A percentile compares a stretch with the other conserved stretches of the same genome.
Conservation (phyloP, 1,139 yeast species). For the Kodamaea suecica region DNA sequence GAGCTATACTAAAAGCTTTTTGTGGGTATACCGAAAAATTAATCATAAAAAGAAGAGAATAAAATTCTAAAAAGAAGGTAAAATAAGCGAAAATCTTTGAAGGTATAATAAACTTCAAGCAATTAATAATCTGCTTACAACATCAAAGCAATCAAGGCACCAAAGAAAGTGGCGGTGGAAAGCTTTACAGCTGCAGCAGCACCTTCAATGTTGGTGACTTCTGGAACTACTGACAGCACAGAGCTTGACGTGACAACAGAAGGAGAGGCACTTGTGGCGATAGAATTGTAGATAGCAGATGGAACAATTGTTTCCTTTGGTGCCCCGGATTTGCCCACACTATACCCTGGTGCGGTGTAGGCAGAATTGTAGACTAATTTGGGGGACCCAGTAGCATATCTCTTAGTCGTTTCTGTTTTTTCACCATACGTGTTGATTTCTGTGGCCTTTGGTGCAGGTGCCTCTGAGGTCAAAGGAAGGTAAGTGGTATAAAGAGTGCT, state of each 20-base stretch:
- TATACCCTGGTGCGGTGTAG: too few relatives aligned
- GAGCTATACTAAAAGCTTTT: background rate
- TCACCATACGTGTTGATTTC: constrained; percentile 10
- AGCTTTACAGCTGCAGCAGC: constrained; percentile 10
- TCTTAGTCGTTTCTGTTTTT: constrained; percentile 36
- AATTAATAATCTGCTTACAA: too few relatives aligned
- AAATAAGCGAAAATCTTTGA: background rate
- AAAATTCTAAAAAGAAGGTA: background rate
- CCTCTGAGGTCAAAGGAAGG: constrained; percentile 23
- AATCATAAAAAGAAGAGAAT: too few relatives aligned
- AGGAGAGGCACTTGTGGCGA: background rate
- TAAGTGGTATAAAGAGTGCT: constrained; percentile 30
- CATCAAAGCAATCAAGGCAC: constrained; percentile 12
- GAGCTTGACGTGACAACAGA: constrained; percentile 5
- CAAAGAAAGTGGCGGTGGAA: constrained; percentile 10
- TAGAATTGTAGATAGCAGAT: background rate
- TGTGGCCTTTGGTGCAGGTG: constrained; percentile 5
- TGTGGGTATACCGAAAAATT: background rate
- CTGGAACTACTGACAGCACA: constrained; percentile 5
- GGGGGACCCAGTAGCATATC: constrained; percentile 46
- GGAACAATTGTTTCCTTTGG: background rate
- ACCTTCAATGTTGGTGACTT: constrained; percentile 5
- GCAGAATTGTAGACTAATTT: too few relatives aligned
- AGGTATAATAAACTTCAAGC: too few relatives aligned
- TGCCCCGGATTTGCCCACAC: too few relatives aligned